Percentiles rank a stretch among this genome's conserved stretches.
phyloP scores from a whole-genome alignment of 805 yeast genomes.

The Ogataea nakhonphanomensis region DNA sequence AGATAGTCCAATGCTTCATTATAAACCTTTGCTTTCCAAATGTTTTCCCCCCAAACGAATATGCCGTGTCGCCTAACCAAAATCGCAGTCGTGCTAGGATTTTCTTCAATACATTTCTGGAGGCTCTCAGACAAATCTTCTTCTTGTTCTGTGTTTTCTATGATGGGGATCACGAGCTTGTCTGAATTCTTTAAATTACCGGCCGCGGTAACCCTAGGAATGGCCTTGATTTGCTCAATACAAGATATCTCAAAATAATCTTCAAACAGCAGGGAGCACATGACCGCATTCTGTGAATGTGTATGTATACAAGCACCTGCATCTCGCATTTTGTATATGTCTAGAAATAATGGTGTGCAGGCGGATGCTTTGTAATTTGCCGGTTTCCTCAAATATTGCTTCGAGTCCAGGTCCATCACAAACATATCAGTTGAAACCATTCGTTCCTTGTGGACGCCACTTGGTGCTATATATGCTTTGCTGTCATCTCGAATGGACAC shows the following conservation, averaged over 20 bases:
- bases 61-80: conserved; percentile 91
- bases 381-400: conserved; percentile 59
- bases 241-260: conserved; percentile 72
- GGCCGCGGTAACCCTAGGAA: conserved; percentile 64
- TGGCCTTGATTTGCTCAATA: conserved; percentile 90
- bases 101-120: conserved; percentile 57
- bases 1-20: conserved; percentile 92
- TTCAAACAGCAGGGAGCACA: conserved; percentile 68
- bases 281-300: conserved; percentile 85
- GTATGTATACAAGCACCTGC: conserved; percentile 96
- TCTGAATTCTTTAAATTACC: conserved; percentile 74
- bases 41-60: conserved; percentile 92
- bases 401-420: conserved; percentile 57
- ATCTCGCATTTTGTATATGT: conserved; percentile 58
- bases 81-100: conserved; percentile 82
- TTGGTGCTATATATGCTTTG: conserved; percentile 76
- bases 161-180: conserved; percentile 79
- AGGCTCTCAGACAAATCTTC: conserved; percentile 72
- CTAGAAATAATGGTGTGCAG: conserved; percentile 84
- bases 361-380: conserved; percentile 78
- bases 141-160: conserved; percentile 87
- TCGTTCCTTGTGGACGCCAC: conserved; percentile 94
- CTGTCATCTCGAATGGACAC: conserved; percentile 66
- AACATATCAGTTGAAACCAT: conserved; percentile 80
- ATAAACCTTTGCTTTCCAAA: conserved; percentile 89